phyloP scores from a whole-genome alignment of 2,329 filamentous ascomycete species.

The Ceratocystis cubensis region DNA sequence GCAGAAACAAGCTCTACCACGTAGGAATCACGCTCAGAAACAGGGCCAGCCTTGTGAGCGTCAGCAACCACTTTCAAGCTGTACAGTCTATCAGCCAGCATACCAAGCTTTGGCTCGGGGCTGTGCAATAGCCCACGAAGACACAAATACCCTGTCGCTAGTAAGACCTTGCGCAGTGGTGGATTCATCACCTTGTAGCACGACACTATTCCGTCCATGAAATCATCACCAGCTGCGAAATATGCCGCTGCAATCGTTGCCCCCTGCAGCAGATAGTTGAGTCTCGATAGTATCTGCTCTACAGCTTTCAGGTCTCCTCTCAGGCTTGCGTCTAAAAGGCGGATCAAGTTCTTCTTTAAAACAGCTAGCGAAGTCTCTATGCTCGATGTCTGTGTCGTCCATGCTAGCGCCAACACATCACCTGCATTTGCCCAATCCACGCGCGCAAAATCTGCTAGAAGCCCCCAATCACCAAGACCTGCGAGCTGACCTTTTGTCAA shows the following conservation, averaged over 20 bases:
- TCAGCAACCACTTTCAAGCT: constrained; percentile 61
- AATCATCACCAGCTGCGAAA: constrained; percentile 76
- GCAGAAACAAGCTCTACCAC: constrained; percentile 69
- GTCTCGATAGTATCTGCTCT: constrained; percentile 41
- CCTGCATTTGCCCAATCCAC: constrained; percentile 44
- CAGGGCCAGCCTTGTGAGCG: constrained; percentile 43
- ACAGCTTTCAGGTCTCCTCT: constrained; percentile 38
- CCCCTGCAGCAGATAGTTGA: constrained; percentile 52
- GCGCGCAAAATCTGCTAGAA: constrained; percentile 60
- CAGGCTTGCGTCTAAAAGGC: constrained; percentile 49
- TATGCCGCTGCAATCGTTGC: constrained; percentile 46
- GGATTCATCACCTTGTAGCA: constrained; percentile 54
- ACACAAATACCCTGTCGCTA: constrained; percentile 63
- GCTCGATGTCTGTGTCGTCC: constrained; percentile 36
- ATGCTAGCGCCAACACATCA: constrained; percentile 38
- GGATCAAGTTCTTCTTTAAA: constrained; percentile 50
- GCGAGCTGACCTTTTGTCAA: constrained; percentile 32
- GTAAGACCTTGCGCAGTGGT: constrained; percentile 51
- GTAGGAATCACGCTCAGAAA: constrained; percentile 55
- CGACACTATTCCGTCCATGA: constrained; percentile 60
- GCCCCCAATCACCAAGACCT: constrained; percentile 49
- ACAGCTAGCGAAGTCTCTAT: constrained; percentile 45
- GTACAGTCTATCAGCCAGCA: constrained; percentile 74
- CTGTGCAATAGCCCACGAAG: constrained; percentile 57
- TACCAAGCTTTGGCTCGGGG: constrained; percentile 55